Percentiles rank a stretch among this genome's conserved stretches.
Conservation (phyloP, 805 yeast genomes). For the Pichia cabralensis region DNA sequence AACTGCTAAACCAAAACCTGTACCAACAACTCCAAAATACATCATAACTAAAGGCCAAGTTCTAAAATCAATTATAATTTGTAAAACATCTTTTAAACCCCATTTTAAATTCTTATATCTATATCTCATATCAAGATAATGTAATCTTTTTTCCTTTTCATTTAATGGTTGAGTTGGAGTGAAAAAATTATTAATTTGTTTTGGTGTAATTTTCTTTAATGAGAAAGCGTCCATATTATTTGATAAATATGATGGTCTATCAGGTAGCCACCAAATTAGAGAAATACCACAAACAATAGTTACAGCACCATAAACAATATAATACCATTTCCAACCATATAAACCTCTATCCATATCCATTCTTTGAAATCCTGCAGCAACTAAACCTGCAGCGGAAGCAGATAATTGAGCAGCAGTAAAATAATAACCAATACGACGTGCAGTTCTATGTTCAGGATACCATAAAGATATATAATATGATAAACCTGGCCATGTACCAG, state of each 20-base stretch:
- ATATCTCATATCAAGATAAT: constrained; percentile 47
- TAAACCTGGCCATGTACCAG: constrained; percentile 90
- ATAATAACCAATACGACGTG: constrained; percentile 76
- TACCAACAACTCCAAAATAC: constrained; percentile 90
- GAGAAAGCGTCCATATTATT: constrained; percentile 10
- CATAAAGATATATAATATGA: constrained; percentile 73
- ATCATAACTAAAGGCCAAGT: constrained; percentile 75
- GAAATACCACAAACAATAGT: constrained; percentile 55
- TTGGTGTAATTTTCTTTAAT: constrained; percentile 15
- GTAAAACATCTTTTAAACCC: constrained; percentile 48
- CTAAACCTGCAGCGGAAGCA: constrained; percentile 82
- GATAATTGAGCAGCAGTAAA: constrained; percentile 89
- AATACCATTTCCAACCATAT: constrained; percentile 85
- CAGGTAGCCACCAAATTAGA: constrained; percentile 80
- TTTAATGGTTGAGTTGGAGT: constrained; percentile 37
- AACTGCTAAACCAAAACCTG: constrained; percentile 80
- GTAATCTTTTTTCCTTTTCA: constrained; percentile 42
- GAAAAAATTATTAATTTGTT: constrained; percentile 11
- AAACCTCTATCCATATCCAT: constrained; percentile 64
- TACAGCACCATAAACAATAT: constrained; percentile 62
- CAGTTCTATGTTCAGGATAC: constrained; percentile 73
- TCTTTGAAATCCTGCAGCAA: constrained; percentile 79
- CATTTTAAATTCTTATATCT: constrained; percentile 41
- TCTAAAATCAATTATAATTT: constrained; percentile 50
- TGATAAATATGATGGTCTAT: constrained; percentile 42